These are phyloP conservation scores for Papiliotrema flavescens DNA, from an alignment of 1,284 basidiomycete species.

Conservation along the genomic window DNA sequence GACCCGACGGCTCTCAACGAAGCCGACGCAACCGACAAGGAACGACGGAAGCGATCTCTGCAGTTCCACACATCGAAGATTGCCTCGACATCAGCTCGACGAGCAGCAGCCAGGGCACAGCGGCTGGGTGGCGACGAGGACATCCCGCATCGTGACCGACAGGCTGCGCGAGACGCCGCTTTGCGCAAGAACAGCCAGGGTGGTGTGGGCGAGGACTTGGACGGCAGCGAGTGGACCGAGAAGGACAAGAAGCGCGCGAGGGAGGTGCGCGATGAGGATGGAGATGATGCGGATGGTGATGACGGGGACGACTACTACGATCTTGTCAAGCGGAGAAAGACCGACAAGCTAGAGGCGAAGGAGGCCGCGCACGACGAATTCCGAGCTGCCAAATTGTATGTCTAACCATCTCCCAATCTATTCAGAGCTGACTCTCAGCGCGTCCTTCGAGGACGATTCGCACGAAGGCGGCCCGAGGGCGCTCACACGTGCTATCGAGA, in stretches of 20 bases:
- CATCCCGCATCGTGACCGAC: slow-evolving; percentile 49
- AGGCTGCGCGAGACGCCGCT: slow-evolving; percentile 51
- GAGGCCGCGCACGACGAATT: slow-evolving; percentile 72
- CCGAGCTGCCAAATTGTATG: slow-evolving; percentile 62
- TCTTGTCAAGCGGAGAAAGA: slow-evolving; percentile 70
- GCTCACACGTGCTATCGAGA: slow-evolving; percentile 81
- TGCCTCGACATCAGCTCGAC: slow-evolving; percentile 67
- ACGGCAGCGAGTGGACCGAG: slow-evolving; percentile 51
- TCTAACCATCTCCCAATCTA: slow-evolving; percentile 5
- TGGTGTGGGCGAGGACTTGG: slow-evolving; percentile 43
- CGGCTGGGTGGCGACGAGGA: slow-evolving; percentile 73
- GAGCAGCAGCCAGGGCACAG: slow-evolving; percentile 61
- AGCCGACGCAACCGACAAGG: slow-evolving; percentile 77
- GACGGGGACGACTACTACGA: slow-evolving; percentile 67
- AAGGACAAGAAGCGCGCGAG: slow-evolving; percentile 53
- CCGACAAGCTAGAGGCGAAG: slow-evolving; percentile 70
- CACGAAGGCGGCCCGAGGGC: slow-evolving; percentile 68
- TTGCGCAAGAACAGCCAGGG: slow-evolving; percentile 48
- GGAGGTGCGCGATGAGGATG: slow-evolving; percentile 49
- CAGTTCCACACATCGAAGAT: slow-evolving; percentile 90
- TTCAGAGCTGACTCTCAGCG: slow-evolving; percentile 42
- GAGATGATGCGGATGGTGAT: slow-evolving; percentile 50
- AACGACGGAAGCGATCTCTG: slow-evolving; percentile 69
- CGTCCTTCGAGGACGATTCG: slow-evolving; percentile 54
- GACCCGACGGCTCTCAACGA: slow-evolving; percentile 67